Base-by-base conservation (phyloP, 2,329 filamentous ascomycete species). In the Monascus ruber region DNA sequence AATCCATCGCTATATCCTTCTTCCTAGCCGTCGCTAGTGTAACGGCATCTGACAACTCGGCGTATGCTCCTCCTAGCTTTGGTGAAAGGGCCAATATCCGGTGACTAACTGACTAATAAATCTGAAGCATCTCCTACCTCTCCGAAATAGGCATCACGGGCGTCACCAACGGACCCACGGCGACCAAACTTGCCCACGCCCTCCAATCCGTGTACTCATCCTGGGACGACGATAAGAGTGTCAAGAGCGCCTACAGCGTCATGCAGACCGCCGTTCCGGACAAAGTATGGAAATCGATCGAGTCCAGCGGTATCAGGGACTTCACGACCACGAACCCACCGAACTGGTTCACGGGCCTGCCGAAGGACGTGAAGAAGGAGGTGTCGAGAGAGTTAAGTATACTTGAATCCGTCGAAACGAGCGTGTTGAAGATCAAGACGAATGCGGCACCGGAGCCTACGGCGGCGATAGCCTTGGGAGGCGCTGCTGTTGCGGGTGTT, bases 281-380 rank as follows among this genome's bases (percentile, higher is more conserved):
- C 24, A 5, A 11, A 6, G 5, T 25, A 10, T 27, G 24, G 24
- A 2, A 36, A 2, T 36, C 34, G 2, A 7, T 36, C 11, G 27
- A 3, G 11, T 25, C 10, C n/a, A 36, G 27, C 24, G 34, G 34
- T 25, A 6, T 24, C n/a, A 10, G 11, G 24, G 10, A 36, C 29
- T 11, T 38, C 29, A 26, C 28, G 10, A 38, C 37, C n/a, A 32
- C 37, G 6, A 31, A 28, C 7, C 28, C 37, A 9, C 37, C 37
- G 24, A 26, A 5, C n/a, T 38, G 37, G 37, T 38, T 33, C 24
- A 38, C 37, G 8, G 29, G 29, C 3, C 37, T 38, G 9, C 37
- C 37, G 8, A 24, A 11, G 11, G 37, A 33, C 27, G 37, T 34
- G 9, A 38, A 34, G 37, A 38, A 27, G n/a, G 37, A 38, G 31